phyloP scores from a whole-genome alignment of 345 rosid genomes.

The Gossypium raimondii region DNA sequence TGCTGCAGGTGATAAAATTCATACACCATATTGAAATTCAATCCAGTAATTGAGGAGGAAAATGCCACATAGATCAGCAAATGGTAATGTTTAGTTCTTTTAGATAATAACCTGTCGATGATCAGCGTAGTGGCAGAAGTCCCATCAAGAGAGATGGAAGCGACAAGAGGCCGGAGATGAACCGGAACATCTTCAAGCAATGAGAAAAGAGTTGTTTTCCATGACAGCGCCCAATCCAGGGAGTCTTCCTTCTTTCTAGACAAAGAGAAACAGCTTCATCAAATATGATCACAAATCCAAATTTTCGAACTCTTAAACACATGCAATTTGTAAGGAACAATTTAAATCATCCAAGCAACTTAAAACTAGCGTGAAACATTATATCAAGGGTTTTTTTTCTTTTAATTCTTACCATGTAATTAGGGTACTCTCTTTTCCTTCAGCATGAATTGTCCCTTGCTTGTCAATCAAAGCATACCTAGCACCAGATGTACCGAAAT shows the following conservation, averaged over 20 bases:
- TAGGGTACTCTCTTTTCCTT: slow-evolving; percentile 74
- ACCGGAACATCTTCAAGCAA: slow-evolving; percentile 70
- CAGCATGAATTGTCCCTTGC: slow-evolving; percentile 45
- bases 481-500: slow-evolving; percentile 94
- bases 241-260: slow-evolving; percentile 73
- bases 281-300: slow-evolving; percentile 2
- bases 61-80: background rate
- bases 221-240: slow-evolving; percentile 69
- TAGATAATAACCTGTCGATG: slow-evolving; percentile 51
- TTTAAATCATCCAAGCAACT: background rate
- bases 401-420: slow-evolving; percentile 39
- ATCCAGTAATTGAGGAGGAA: background rate
- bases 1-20: slow-evolving; percentile 37
- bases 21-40: slow-evolving; percentile 11
- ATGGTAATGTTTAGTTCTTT: background rate
- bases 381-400: background rate
- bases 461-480: slow-evolving; percentile 71
- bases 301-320: background rate
- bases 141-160: slow-evolving; percentile 80
- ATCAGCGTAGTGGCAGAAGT: slow-evolving; percentile 91
- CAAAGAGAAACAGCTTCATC: slow-evolving; percentile 38
- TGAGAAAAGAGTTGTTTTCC: slow-evolving; percentile 65
- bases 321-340: background rate
- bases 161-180: slow-evolving; percentile 46
- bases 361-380: background rate